Evolutionary conservation across 352 stramenopile species (phyloP).

Genomic region (Pythium brassicae): DNA sequence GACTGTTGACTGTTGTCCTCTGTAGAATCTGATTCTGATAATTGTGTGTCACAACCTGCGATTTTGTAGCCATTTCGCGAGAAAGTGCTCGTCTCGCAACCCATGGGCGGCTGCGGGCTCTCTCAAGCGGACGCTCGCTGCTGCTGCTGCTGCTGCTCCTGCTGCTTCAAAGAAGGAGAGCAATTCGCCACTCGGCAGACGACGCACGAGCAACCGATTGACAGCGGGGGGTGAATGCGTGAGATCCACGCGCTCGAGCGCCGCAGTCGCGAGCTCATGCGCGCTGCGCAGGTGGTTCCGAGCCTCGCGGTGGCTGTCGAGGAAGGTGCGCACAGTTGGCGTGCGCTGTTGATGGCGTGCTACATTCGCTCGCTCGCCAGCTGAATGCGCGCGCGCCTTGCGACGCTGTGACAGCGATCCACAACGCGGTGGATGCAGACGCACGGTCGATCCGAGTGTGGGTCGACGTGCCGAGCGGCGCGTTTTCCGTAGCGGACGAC

Average conservation of each 20-base stretch:
- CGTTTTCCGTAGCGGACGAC: slow-evolving; percentile 66
- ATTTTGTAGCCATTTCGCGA: too few relatives aligned
- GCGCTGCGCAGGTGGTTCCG: slow-evolving; percentile 56
- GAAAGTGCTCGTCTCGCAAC: too few relatives aligned
- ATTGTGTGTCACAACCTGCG: too few relatives aligned
- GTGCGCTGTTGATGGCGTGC: not conserved
- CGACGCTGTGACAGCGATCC: too few relatives aligned
- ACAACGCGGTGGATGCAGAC: slow-evolving; percentile 69
- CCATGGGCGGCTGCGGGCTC: too few relatives aligned
- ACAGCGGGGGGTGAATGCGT: slow-evolving; percentile 1
- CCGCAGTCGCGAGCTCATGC: slow-evolving; percentile 38
- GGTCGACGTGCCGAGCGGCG: slow-evolving; percentile 36
- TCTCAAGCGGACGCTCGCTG: too few relatives aligned
- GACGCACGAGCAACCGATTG: not conserved
- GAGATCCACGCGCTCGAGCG: slow-evolving; percentile 27
- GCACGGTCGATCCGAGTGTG: slow-evolving; percentile 41
- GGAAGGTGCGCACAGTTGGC: slow-evolving; percentile 39
- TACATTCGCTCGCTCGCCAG: not conserved
- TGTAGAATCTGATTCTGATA: too few relatives aligned
- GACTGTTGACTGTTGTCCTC: too few relatives aligned
- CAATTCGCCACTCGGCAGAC: too few relatives aligned
- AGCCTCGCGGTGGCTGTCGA: slow-evolving; percentile 52
- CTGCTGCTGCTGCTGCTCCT: too few relatives aligned
- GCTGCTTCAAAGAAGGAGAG: too few relatives aligned
- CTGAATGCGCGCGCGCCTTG: not conserved